Percentiles rank a stretch among this genome's conserved stretches.
These are phyloP conservation scores for Pelargonium nanum DNA, from an alignment of 345 rosid genomes.

Conservation along the genomic window DNA sequence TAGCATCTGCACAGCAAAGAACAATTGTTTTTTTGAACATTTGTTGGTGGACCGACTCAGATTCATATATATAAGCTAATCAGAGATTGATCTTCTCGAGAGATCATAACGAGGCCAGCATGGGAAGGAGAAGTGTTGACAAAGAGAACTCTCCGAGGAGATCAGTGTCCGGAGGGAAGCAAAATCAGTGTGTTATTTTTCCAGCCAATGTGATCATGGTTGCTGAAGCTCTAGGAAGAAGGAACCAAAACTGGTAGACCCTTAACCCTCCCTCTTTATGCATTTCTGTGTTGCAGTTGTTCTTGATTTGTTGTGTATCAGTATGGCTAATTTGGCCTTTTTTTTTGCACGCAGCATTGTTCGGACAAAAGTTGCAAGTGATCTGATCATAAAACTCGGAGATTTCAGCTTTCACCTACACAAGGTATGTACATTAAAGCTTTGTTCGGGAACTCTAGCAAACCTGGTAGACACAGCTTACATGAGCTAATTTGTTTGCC, in stretches of 20 bases:
- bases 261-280: neutral
- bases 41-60: too few relatives aligned
- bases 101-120: slow-evolving; percentile 7
- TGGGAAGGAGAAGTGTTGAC: slow-evolving; percentile 10
- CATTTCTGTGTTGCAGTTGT: neutral
- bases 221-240: slow-evolving; percentile 32
- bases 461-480: too few relatives aligned
- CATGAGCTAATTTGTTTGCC: too few relatives aligned
- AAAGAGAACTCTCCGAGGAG: slow-evolving; percentile 7
- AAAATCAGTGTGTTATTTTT: slow-evolving; percentile 24
- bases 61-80: too few relatives aligned
- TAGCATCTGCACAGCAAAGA: too few relatives aligned
- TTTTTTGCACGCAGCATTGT: slow-evolving; percentile 29
- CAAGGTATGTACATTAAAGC: slow-evolving; percentile 32
- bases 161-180: slow-evolving; percentile 14
- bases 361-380: slow-evolving; percentile 23
- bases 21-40: too few relatives aligned
- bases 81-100: neutral
- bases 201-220: slow-evolving; percentile 17
- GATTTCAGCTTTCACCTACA: slow-evolving; percentile 44
- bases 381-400: slow-evolving; percentile 39
- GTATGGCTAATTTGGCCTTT: neutral
- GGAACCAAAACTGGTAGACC: slow-evolving; percentile 28
- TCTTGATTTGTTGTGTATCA: neutral
- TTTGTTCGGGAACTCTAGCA: too few relatives aligned